phyloP scores from a whole-genome alignment of 2,329 filamentous ascomycete species.

The Chalaropsis ovoidea region DNA sequence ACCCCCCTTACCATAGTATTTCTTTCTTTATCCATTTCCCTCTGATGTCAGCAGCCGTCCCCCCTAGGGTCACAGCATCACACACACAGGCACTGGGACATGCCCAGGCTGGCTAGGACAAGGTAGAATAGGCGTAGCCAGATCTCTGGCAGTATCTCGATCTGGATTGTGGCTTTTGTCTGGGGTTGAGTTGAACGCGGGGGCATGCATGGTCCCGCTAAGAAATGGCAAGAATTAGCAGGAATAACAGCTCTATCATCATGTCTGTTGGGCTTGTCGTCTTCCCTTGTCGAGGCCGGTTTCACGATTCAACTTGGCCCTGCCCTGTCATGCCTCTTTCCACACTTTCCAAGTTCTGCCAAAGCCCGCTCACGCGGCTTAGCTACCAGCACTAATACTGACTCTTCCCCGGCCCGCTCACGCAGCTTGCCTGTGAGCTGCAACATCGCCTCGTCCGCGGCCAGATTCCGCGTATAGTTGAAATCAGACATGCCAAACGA shows the following conservation, averaged over 20 bases:
- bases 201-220: background rate
- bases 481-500: background rate
- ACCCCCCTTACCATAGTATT: background rate
- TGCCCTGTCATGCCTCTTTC: too few relatives aligned
- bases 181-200: background rate
- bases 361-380: background rate
- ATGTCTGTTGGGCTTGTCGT: background rate
- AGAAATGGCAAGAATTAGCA: background rate
- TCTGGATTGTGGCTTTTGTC: background rate
- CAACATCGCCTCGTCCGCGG: background rate
- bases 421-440: background rate
- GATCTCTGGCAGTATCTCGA: slow-evolving; percentile 1
- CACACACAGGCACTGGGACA: background rate
- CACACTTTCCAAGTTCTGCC: background rate
- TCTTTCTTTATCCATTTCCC: background rate
- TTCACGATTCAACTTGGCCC: background rate
- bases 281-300: background rate
- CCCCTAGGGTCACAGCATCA: background rate
- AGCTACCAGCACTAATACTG: background rate
- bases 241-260: slow-evolving; percentile 2
- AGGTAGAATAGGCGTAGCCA: background rate
- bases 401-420: too few relatives aligned
- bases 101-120: background rate
- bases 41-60: background rate
- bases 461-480: background rate